Conservation (phyloP, 352 stramenopile species). For the Phytophthora gonapodyides region DNA sequence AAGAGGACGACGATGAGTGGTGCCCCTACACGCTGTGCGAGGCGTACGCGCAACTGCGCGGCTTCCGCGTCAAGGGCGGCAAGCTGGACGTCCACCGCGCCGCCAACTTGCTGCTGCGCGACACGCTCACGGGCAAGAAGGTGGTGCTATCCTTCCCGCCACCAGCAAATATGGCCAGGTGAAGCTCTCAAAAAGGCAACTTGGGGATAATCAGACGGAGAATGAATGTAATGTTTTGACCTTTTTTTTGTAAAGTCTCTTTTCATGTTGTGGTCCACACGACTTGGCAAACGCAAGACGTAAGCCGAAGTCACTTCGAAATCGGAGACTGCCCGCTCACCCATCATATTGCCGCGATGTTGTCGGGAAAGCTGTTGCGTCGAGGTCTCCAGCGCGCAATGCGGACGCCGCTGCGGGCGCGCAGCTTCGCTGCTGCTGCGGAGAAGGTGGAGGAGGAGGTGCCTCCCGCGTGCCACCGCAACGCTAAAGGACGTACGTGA, state of each 20-base stretch:
- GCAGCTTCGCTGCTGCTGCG: conserved; percentile 26
- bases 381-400: conserved; percentile 32
- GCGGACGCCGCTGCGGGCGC: conserved; percentile 16
- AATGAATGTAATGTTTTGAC: conserved; percentile 21
- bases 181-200: too few relatives aligned
- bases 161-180: conserved; percentile 21
- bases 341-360: conserved; percentile 18
- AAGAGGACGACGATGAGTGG: conserved; percentile 77
- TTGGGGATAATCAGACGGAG: neutral
- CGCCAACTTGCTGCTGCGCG: conserved; percentile 71
- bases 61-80: conserved; percentile 76
- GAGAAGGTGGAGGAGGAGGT: conserved; percentile 36
- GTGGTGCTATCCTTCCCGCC: conserved; percentile 81
- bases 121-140: conserved; percentile 84
- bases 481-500: conserved; percentile 34
- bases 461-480: conserved; percentile 2
- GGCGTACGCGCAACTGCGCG: conserved; percentile 71
- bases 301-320: conserved; percentile 6
- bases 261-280: conserved; percentile 17
- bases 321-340: conserved; percentile 7
- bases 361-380: conserved; percentile 41
- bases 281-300: neutral
- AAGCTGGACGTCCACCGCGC: conserved; percentile 78
- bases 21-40: conserved; percentile 79
- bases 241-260: too few relatives aligned